Conservation (phyloP, 2,329 filamentous ascomycete genomes). For the Fusarium sp. region DNA sequence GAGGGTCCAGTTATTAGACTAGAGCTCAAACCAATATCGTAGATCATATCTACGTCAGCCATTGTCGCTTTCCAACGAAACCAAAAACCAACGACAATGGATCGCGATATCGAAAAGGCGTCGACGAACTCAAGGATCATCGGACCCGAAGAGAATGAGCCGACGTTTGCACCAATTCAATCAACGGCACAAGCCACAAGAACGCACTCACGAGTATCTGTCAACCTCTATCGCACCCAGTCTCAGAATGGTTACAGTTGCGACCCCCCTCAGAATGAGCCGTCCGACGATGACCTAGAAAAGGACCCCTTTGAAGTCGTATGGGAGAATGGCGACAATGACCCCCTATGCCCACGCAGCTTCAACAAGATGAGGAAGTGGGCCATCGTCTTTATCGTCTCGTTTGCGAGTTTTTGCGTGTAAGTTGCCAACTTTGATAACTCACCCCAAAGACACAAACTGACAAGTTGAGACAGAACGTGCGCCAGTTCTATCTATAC, state of each 20-base stretch:
- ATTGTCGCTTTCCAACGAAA: background rate
- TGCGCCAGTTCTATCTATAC: constrained; percentile 92
- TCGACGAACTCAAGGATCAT: constrained; percentile 31
- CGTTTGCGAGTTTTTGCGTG: constrained; percentile 84
- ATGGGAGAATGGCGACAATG: constrained; percentile 80
- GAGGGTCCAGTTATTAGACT: background rate
- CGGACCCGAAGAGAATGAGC: background rate
- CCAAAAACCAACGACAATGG: constrained; percentile 29
- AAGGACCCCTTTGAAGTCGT: constrained; percentile 75
- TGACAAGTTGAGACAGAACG: constrained; percentile 68
- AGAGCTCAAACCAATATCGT: background rate
- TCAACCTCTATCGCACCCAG: constrained; percentile 48
- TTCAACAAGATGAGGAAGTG: constrained; percentile 79
- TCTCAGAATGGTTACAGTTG: constrained; percentile 64
- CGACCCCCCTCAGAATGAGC: constrained; percentile 43
- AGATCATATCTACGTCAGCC: background rate
- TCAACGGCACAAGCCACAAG: constrained; percentile 14
- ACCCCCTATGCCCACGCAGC: constrained; percentile 82
- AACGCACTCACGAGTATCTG: constrained; percentile 25
- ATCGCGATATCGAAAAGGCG: constrained; percentile 49
- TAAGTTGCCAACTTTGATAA: constrained; percentile 65
- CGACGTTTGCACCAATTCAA: constrained; percentile 35
- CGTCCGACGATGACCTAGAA: constrained; percentile 35
- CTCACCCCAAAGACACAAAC: background rate
- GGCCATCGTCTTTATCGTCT: constrained; percentile 83